phyloP scores from a whole-genome alignment of 176 grass and related monocot genomes.

The Triticum turgidum region DNA sequence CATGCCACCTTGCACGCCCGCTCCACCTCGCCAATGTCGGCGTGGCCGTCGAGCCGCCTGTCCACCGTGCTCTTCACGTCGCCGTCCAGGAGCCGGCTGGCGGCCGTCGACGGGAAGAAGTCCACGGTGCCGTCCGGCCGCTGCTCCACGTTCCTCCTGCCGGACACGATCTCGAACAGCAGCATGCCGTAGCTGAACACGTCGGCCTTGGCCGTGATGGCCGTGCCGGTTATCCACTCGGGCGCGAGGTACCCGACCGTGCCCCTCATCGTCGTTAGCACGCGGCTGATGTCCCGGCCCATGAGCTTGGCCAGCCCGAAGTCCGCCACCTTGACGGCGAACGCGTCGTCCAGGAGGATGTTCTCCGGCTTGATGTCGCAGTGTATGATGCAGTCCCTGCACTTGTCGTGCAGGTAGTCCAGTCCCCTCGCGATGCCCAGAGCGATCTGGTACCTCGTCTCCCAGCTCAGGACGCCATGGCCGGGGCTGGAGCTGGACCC shows the following conservation, averaged over 20 bases:
- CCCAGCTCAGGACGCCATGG: slow-evolving; percentile 39
- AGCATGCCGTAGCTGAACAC: slow-evolving; percentile 68
- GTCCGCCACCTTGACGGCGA: slow-evolving; percentile 40
- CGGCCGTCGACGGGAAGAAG: slow-evolving; percentile 43
- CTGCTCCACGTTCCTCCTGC: slow-evolving; percentile 30
- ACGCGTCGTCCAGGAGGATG: slow-evolving; percentile 47
- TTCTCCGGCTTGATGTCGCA: slow-evolving; percentile 80
- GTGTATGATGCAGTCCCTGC: slow-evolving; percentile 69
- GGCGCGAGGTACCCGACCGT: slow-evolving; percentile 58
- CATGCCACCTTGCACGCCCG: slow-evolving; percentile 50
- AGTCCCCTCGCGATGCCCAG: slow-evolving; percentile 49
- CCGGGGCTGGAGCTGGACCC: neutral
- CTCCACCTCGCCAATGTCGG: slow-evolving; percentile 39
- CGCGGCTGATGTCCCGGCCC: slow-evolving; percentile 58
- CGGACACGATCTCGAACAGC: slow-evolving; percentile 49
- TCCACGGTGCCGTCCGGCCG: slow-evolving; percentile 13
- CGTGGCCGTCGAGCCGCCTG: neutral
- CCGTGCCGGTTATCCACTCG: slow-evolving; percentile 50
- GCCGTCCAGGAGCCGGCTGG: neutral
- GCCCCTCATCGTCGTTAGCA: slow-evolving; percentile 52
- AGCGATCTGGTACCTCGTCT: slow-evolving; percentile 47
- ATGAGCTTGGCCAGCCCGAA: slow-evolving; percentile 56
- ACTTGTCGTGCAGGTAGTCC: slow-evolving; percentile 59
- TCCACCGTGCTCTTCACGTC: slow-evolving; percentile 40
- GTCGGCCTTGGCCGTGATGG: slow-evolving; percentile 51